Conservation (phyloP, 805 yeast genomes). For the Dipodascopsis uninucleata region DNA sequence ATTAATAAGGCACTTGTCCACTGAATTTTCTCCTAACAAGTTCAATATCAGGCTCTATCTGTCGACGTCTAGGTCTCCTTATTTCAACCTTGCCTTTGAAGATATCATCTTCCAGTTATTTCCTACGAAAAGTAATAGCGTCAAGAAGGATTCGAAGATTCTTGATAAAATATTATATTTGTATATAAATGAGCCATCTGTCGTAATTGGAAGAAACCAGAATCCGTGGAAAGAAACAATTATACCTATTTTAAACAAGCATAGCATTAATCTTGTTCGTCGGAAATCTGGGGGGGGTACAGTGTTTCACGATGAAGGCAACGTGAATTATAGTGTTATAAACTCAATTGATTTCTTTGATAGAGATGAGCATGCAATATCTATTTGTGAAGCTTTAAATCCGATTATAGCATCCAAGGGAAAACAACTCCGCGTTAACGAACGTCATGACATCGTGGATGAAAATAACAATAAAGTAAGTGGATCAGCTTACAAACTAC, state of each 20-base stretch:
- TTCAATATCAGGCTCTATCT: constrained; percentile 51
- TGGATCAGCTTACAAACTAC: constrained; percentile 89
- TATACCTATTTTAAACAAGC: constrained; percentile 48
- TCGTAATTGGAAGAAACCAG: constrained; percentile 94
- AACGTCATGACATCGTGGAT: constrained; percentile 75
- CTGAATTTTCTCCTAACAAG: neutral
- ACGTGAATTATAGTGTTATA: constrained; percentile 80
- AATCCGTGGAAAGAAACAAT: constrained; percentile 89
- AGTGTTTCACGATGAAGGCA: constrained; percentile 90
- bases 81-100: constrained; percentile 74
- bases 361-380: constrained; percentile 50
- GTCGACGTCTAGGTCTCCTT: constrained; percentile 63
- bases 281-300: constrained; percentile 94
- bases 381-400: constrained; percentile 47
- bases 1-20: too few relatives aligned
- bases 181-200: constrained; percentile 76
- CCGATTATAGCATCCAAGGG: neutral
- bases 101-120: constrained; percentile 66
- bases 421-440: constrained; percentile 50
- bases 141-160: neutral
- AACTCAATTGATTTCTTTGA: constrained; percentile 36
- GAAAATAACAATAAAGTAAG: constrained; percentile 56
- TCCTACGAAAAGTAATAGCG: constrained; percentile 41
- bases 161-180: constrained; percentile 55
- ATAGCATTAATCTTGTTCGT: constrained; percentile 65